phyloP scores from a whole-genome alignment of 129 eudicot genomes.

The Sambucus nigra region DNA sequence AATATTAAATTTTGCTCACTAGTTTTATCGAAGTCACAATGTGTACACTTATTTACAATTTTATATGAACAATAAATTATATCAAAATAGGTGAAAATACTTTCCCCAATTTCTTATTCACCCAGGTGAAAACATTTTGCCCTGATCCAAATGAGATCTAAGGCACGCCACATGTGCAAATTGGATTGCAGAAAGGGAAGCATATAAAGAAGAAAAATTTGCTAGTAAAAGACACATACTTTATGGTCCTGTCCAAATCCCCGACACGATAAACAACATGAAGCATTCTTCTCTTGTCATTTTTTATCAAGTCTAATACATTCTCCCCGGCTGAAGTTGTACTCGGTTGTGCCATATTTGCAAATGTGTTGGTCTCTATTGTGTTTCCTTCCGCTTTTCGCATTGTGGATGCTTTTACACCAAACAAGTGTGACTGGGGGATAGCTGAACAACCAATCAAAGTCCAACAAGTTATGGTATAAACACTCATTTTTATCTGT shows the following conservation, averaged over 20 bases:
- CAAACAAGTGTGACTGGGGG: slow-evolving; percentile 52
- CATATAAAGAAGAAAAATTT: background rate
- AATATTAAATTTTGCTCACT: too few relatives aligned
- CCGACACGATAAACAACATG: slow-evolving; percentile 94
- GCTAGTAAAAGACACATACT: slow-evolving; percentile 27
- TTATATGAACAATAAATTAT: too few relatives aligned
- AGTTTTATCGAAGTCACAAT: too few relatives aligned
- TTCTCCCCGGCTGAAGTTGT: slow-evolving; percentile 31
- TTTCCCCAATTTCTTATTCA: too few relatives aligned
- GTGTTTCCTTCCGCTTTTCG: slow-evolving; percentile 25
- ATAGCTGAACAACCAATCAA: slow-evolving; percentile 31
- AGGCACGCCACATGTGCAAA: too few relatives aligned
- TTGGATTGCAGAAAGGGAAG: background rate
- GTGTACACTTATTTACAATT: too few relatives aligned
- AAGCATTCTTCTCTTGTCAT: slow-evolving; percentile 77
- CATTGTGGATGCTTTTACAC: slow-evolving; percentile 35
- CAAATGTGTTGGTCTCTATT: slow-evolving; percentile 26
- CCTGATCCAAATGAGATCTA: too few relatives aligned
- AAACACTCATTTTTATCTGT: background rate
- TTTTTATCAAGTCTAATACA: slow-evolving; percentile 54
- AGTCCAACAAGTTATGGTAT: slow-evolving; percentile 7
- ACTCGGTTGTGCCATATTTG: slow-evolving; percentile 34
- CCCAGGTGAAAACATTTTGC: too few relatives aligned
- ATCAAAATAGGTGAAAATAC: too few relatives aligned
- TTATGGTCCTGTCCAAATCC: slow-evolving; percentile 76